These are phyloP conservation scores for Carex kokanica DNA, from an alignment of 176 grass and related monocot genomes.

Conservation along the genomic window DNA sequence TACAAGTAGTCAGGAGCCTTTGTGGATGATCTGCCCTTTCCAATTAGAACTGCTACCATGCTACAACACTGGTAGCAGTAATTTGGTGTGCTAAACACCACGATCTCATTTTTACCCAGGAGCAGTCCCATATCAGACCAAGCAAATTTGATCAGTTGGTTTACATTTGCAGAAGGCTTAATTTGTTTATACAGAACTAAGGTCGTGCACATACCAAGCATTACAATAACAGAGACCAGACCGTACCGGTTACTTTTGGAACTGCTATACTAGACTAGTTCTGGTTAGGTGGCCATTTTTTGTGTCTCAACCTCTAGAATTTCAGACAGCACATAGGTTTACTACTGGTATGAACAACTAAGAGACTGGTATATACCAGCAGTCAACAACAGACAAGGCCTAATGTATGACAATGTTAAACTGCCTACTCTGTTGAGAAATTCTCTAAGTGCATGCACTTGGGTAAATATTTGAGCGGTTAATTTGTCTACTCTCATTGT, in stretches of 20 bases:
- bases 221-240: neutral
- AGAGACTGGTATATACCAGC: neutral
- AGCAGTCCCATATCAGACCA: neutral
- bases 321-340: neutral
- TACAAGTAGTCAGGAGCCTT: conserved; percentile 79
- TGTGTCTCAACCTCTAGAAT: neutral
- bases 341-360: neutral
- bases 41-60: conserved; percentile 64
- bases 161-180: neutral
- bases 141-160: neutral
- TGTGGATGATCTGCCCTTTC: conserved; percentile 32
- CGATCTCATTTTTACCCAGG: conserved; percentile 71
- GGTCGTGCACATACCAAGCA: neutral
- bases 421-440: neutral
- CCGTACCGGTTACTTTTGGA: neutral
- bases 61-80: conserved; percentile 67
- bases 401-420: neutral
- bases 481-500: conserved; percentile 76
- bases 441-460: conserved; percentile 37
- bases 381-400: neutral
- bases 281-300: neutral
- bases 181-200: neutral
- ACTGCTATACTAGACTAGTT: neutral
- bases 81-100: conserved; percentile 62
- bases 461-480: conserved; percentile 15